These are phyloP conservation scores for Blastobotrys capitulatus DNA, from an alignment of 1,139 yeast genomes.

Conservation along the genomic window DNA sequence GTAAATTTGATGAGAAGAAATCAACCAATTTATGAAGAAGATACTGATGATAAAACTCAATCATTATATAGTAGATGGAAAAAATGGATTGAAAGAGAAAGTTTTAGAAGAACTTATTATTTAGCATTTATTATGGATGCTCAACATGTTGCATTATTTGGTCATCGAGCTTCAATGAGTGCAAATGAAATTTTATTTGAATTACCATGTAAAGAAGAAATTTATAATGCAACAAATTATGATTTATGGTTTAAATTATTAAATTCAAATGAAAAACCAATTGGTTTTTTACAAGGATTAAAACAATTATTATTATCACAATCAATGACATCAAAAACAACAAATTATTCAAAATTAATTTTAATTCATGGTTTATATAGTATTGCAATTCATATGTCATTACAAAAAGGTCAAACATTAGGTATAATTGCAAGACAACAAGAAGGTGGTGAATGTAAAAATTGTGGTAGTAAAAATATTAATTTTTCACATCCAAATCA, in stretches of 20 bases:
- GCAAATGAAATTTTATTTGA: conserved; percentile 19
- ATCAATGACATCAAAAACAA: conserved; percentile 20
- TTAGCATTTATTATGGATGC: conserved; percentile 32
- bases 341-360: conserved; percentile 22
- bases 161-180: conserved; percentile 24
- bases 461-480: conserved; percentile 7
- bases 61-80: conserved; percentile 22
- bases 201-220: conserved; percentile 18
- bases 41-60: not conserved
- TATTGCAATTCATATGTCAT: conserved; percentile 18
- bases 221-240: conserved; percentile 19
- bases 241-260: conserved; percentile 15
- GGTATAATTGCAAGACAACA: conserved; percentile 12
- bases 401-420: conserved; percentile 15
- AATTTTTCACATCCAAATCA: not conserved
- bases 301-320: conserved; percentile 22
- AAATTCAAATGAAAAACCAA: conserved; percentile 10
- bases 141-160: conserved; percentile 35
- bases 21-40: conserved; percentile 17
- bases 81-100: conserved; percentile 18
- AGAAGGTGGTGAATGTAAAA: conserved; percentile 8
- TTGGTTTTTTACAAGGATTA: conserved; percentile 20
- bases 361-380: conserved; percentile 26
- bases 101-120: conserved; percentile 16
- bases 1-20: conserved; percentile 26